phyloP scores from a whole-genome alignment of 768 basidiomycete species.

The Nidula microcarpa region DNA sequence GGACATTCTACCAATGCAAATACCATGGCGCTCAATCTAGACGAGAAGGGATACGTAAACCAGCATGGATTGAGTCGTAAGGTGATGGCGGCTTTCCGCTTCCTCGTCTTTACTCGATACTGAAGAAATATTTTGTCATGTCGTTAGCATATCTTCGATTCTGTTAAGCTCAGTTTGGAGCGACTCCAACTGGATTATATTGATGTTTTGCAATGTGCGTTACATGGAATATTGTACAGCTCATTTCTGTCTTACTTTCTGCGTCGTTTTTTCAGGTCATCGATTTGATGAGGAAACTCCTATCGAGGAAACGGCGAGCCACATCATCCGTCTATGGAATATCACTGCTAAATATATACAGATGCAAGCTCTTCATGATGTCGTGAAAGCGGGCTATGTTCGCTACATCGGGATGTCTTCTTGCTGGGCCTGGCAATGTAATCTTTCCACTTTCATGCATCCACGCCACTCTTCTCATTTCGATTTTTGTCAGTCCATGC shows the following conservation, averaged over 20 bases:
- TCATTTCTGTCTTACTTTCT: constrained; percentile 7
- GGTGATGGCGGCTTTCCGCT: constrained; percentile 5
- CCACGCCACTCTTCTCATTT: background rate
- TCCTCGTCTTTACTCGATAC: background rate
- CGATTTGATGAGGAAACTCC: constrained; percentile 56
- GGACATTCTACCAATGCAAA: constrained; percentile 12
- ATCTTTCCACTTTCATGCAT: background rate
- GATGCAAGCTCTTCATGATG: constrained; percentile 69
- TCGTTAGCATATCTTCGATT: constrained; percentile 66
- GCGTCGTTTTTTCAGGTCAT: constrained; percentile 29
- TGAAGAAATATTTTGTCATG: constrained; percentile 5
- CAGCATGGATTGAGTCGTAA: constrained; percentile 40
- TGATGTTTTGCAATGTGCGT: constrained; percentile 66
- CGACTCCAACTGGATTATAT: constrained; percentile 74
- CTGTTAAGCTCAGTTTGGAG: constrained; percentile 56
- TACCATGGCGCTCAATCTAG: constrained; percentile 12
- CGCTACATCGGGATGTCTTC: constrained; percentile 59
- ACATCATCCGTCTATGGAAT: background rate
- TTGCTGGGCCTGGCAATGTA: constrained; percentile 54
- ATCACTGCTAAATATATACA: constrained; percentile 8
- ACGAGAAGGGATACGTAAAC: constrained; percentile 48
- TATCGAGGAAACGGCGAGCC: constrained; percentile 47
- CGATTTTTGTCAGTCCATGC: constrained; percentile 33
- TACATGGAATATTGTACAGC: background rate
- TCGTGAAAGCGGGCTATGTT: constrained; percentile 59